These are phyloP conservation scores for Colletotrichum godetiae DNA, from an alignment of 2,329 filamentous ascomycete genomes.

Conservation along the genomic window DNA sequence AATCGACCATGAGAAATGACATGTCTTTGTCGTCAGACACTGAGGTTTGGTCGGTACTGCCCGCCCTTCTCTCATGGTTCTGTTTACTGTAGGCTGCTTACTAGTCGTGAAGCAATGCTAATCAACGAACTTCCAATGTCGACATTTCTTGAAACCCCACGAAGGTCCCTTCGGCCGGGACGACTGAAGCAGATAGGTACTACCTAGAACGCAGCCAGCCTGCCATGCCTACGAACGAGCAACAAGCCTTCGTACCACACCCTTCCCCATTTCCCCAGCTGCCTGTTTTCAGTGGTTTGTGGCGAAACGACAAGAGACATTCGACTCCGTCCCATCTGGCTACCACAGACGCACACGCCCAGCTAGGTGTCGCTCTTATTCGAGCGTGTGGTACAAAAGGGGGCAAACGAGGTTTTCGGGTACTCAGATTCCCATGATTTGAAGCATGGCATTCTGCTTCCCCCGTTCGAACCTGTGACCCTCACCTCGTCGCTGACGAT, in stretches of 20 bases:
- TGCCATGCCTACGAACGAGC: not conserved
- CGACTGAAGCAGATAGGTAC: not conserved
- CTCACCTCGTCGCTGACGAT: too few species aligned
- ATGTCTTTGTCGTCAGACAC: conserved; percentile 14
- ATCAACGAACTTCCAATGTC: not conserved
- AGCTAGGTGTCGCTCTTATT: not conserved
- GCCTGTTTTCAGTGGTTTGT: conserved; percentile 1
- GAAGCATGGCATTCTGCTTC: conserved; percentile 24
- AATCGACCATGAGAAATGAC: conserved; percentile 11
- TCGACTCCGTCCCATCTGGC: conserved; percentile 12
- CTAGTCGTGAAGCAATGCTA: not conserved
- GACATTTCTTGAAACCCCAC: not conserved
- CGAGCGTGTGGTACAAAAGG: not conserved
- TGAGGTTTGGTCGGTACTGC: not conserved
- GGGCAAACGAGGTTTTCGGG: conserved; percentile 14
- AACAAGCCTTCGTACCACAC: not conserved
- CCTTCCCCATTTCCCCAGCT: not conserved
- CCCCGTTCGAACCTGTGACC: not conserved
- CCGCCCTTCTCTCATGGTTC: not conserved
- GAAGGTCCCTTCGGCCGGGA: not conserved
- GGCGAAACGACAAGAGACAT: conserved; percentile 12
- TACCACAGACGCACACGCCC: conserved; percentile 2
- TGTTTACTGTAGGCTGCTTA: not conserved
- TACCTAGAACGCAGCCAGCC: not conserved
- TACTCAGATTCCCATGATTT: conserved; percentile 24